These are phyloP conservation scores for Microdochium trichocladiopsis DNA, from an alignment of 2,329 filamentous ascomycete genomes.

Conservation along the genomic window DNA sequence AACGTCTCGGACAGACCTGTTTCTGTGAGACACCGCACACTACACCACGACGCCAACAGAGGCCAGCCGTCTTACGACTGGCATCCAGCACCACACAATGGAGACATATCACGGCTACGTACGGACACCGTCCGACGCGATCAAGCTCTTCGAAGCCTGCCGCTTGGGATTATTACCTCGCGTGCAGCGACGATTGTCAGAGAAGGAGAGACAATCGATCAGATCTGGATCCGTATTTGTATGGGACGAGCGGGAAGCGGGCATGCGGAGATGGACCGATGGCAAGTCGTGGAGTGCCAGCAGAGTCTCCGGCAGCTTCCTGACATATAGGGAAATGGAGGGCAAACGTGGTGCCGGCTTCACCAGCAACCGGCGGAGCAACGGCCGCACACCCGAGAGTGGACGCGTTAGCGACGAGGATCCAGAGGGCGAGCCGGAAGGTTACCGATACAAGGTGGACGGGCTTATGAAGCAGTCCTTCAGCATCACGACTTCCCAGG, in stretches of 20 bases:
- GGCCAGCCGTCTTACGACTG: slow-evolving; percentile 4
- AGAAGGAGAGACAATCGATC: slow-evolving; percentile 95
- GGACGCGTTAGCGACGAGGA: slow-evolving; percentile 77
- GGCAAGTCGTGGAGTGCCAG: slow-evolving; percentile 99
- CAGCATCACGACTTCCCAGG: slow-evolving; percentile 85
- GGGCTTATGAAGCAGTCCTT: slow-evolving; percentile 99
- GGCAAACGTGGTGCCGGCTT: slow-evolving; percentile 86
- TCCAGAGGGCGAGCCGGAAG: slow-evolving; percentile 78
- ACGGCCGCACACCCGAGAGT: slow-evolving; percentile 77
- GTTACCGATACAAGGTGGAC: slow-evolving; percentile 91
- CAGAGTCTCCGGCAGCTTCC: slow-evolving; percentile 91
- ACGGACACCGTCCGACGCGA: slow-evolving; percentile 91
- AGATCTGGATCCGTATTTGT: slow-evolving; percentile 96
- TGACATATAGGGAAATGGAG: slow-evolving; percentile 98
- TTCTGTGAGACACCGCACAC: no score
- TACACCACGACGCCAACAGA: no score
- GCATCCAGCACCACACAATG: slow-evolving; percentile 47
- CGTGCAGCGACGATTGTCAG: slow-evolving; percentile 86
- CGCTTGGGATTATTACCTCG: slow-evolving; percentile 81
- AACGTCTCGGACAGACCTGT: no score
- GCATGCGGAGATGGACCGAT: slow-evolving; percentile 97
- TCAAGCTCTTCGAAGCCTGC: slow-evolving; percentile 97
- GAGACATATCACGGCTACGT: slow-evolving; percentile 96
- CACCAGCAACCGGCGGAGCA: slow-evolving; percentile 46
- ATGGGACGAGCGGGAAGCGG: slow-evolving; percentile 98